Conservation (phyloP, 768 basidiomycete species). For the Mycena venus region DNA sequence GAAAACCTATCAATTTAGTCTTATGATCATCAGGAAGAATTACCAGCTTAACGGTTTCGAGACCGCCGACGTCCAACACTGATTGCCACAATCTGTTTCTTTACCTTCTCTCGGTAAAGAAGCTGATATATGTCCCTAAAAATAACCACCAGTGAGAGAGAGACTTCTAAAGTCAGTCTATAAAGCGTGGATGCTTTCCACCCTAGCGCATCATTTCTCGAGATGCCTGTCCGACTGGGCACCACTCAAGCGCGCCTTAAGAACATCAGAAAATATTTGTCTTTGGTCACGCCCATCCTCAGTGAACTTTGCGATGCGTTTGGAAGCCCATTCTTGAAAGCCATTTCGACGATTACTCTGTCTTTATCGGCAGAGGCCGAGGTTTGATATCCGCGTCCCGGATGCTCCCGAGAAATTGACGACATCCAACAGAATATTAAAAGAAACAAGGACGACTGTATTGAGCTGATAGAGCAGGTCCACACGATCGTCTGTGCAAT, state of each 20-base stretch:
- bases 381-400: neutral
- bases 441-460: neutral
- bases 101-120: too few species aligned
- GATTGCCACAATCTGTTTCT: too few species aligned
- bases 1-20: too few species aligned
- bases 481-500: neutral
- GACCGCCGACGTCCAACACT: too few species aligned
- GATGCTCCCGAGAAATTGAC: neutral
- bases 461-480: neutral
- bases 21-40: too few species aligned
- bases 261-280: neutral
- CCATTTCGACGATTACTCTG: neutral
- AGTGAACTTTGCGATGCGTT: neutral
- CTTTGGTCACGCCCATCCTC: neutral
- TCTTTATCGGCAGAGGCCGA: neutral
- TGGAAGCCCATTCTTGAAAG: neutral
- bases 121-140: too few species aligned
- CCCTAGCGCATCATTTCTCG: neutral
- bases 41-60: too few species aligned
- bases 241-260: neutral
- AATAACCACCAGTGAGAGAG: too few species aligned
- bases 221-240: neutral
- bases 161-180: too few species aligned
- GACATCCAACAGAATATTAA: neutral
- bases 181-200: too few species aligned